Evolutionary conservation across 345 rosid genomes (phyloP), one percentile per base, ranked within the genome.

Genomic region (Aegle marmelos): DNA sequence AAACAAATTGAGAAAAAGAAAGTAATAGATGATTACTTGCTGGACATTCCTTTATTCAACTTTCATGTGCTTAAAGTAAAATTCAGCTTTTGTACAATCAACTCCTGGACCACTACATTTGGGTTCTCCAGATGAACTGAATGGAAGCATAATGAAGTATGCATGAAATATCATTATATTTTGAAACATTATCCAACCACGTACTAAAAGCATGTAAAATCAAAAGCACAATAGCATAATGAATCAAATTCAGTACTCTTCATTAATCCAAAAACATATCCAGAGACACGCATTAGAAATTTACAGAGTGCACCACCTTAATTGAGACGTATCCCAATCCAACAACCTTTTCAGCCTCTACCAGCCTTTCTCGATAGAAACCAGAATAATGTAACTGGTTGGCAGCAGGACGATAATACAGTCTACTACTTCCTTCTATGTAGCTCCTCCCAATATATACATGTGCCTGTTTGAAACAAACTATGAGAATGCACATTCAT

Each of bases 301-400:
- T 61, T 75, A 50, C 64, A 61, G 34, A 60, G 62, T 36, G 50
- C 58, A 78, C 33, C 57, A 66, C 66, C 80, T 60, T 73, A 24
- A 64, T 48, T 2, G 39, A 59, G 48, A 9, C 60, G 31, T 21
- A 25, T 71, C 41, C 64, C 34, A 57, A 39, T 63, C 70, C 78
- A 74, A 27, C 56, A 69, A 73, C 30, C 53, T 56, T 36, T 70
- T 73, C 64, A 34, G 65, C 14, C 33, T 57, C 28, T 36, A 56
- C 33, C 9, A 21, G 31, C 31, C 6, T 30, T 22, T 76, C 64
- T n/a, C 34, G 62, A 59, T 39, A 27, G 80, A 61, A 73, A 72
- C 50, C 58, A 64, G 28, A 56, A 27, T 62, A n/a, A n/a, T n/a
- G n/a, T n/a, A 61, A 71, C 58, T 34, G 48, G 75, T 45, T 56